Evolutionary conservation across 2,329 filamentous ascomycete genomes (phyloP).

Genomic region (Rhinocladiella similis): DNA sequence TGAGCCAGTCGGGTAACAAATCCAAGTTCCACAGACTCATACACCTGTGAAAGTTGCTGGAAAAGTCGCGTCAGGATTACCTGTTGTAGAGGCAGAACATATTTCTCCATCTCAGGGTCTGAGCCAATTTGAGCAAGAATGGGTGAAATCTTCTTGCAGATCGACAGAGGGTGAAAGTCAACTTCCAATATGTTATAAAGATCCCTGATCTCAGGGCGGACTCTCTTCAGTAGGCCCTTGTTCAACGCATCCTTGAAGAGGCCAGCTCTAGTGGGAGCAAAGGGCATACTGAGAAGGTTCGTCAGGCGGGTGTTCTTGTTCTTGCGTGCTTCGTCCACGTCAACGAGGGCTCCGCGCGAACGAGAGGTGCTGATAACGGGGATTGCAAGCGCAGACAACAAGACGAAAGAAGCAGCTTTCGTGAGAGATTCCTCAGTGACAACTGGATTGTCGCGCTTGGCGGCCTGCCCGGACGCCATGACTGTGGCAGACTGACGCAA

Average conservation of each 20-base stretch:
- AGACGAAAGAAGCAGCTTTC: conserved; percentile 91
- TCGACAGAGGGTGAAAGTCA: conserved; percentile 97
- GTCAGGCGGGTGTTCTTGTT: conserved; percentile 98
- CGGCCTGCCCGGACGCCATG: conserved; percentile 79
- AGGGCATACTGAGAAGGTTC: conserved; percentile 89
- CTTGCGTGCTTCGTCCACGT: conserved; percentile 95
- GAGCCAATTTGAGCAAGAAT: conserved; percentile 91
- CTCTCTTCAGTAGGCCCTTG: conserved; percentile 91
- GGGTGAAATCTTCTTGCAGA: conserved; percentile 98
- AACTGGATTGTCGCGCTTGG: conserved; percentile 92
- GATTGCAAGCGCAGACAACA: conserved; percentile 93
- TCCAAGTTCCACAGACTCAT: conserved; percentile 92
- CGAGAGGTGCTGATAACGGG: conserved; percentile 98
- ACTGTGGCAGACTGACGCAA: conserved; percentile 85
- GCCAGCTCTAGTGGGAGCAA: conserved; percentile 81
- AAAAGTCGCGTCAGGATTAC: conserved; percentile 97
- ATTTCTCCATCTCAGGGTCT: conserved; percentile 95
- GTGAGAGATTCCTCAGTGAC: conserved; percentile 87
- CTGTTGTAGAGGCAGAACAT: conserved; percentile 92
- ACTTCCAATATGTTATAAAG: conserved; percentile 99
- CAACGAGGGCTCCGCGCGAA: conserved; percentile 91
- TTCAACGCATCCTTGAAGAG: conserved; percentile 95
- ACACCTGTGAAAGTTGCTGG: conserved; percentile 98
- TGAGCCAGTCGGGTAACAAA: conserved; percentile 92
- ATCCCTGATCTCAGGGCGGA: conserved; percentile 89